Evolutionary conservation across 169 alveolate genomes (phyloP).

Genomic region (Ichthyophthirius multifiliis): DNA sequence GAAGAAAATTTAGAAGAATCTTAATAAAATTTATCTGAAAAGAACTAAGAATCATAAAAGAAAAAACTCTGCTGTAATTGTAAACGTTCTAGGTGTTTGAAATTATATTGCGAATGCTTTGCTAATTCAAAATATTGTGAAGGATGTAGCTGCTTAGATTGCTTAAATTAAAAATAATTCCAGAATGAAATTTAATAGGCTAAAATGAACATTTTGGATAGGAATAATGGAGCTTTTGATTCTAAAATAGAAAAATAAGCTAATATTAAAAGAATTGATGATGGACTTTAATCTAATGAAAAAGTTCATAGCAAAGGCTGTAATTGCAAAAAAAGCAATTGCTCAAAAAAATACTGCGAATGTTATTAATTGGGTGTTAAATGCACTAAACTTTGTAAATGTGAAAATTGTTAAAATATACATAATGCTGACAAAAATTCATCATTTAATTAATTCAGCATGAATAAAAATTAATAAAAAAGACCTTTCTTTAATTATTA

Average conservation of each 20-base stretch:
- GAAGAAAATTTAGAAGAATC: too few relatives aligned
- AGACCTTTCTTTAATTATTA: too few relatives aligned
- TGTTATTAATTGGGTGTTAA: constrained; percentile 42
- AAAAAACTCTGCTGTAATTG: constrained; percentile 67
- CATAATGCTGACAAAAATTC: too few relatives aligned
- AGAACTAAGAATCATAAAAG: too few relatives aligned
- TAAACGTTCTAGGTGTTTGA: constrained; percentile 80
- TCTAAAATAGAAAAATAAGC: constrained; percentile 47
- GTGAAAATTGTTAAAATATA: constrained; percentile 42
- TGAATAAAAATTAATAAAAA: too few relatives aligned
- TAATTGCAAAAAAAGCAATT: constrained; percentile 38
- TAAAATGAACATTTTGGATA: constrained; percentile 57
- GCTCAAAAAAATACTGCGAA: constrained; percentile 48
- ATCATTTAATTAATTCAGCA: too few relatives aligned
- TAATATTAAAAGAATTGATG: too few relatives aligned
- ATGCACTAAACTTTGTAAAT: constrained; percentile 48
- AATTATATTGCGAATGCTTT: constrained; percentile 89
- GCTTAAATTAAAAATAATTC: constrained; percentile 71
- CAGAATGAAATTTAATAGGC: constrained; percentile 59
- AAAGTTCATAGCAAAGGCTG: constrained; percentile 43
- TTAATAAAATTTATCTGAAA: too few relatives aligned
- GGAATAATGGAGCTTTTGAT: constrained; percentile 81
- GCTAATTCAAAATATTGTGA: constrained; percentile 76
- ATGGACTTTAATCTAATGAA: not conserved
- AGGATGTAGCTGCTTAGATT: constrained; percentile 80